Evolutionary conservation across 176 grass and related monocot species (phyloP).

Genomic region (Cenchrus fungigraminus): DNA sequence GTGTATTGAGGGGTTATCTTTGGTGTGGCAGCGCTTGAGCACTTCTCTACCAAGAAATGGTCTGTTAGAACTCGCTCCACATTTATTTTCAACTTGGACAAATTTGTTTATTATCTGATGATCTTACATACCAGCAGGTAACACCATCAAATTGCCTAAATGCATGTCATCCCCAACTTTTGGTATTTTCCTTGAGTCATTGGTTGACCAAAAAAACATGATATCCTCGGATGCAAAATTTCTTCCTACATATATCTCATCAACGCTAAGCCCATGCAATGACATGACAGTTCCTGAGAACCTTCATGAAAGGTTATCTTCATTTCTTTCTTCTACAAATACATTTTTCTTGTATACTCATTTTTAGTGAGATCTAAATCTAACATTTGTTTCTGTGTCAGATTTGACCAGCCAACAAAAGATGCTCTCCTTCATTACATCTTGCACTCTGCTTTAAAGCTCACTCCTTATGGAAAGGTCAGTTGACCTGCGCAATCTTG

Average conservation of each 20-base stretch:
- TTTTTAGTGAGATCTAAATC: constrained; percentile 19
- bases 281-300: constrained; percentile 65
- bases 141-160: constrained; percentile 51
- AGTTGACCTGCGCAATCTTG: constrained; percentile 40
- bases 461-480: constrained; percentile 84
- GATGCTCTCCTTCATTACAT: constrained; percentile 68
- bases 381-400: constrained; percentile 47
- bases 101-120: constrained; percentile 35
- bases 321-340: constrained; percentile 33
- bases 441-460: constrained; percentile 68
- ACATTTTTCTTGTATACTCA: not conserved
- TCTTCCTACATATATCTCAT: constrained; percentile 78
- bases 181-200: constrained; percentile 67
- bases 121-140: constrained; percentile 61
- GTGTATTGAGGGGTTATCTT: constrained; percentile 68
- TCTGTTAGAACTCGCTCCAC: constrained; percentile 36
- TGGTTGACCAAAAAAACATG: constrained; percentile 78
- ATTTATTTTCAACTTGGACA: constrained; percentile 29
- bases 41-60: constrained; percentile 71
- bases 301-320: constrained; percentile 68
- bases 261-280: constrained; percentile 65
- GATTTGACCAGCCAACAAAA: constrained; percentile 71
- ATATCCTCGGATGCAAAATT: constrained; percentile 76
- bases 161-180: constrained; percentile 69
- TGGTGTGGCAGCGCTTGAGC: constrained; percentile 66